Conservation (phyloP, 768 basidiomycete species). For the Termitomyces sp. region DNA sequence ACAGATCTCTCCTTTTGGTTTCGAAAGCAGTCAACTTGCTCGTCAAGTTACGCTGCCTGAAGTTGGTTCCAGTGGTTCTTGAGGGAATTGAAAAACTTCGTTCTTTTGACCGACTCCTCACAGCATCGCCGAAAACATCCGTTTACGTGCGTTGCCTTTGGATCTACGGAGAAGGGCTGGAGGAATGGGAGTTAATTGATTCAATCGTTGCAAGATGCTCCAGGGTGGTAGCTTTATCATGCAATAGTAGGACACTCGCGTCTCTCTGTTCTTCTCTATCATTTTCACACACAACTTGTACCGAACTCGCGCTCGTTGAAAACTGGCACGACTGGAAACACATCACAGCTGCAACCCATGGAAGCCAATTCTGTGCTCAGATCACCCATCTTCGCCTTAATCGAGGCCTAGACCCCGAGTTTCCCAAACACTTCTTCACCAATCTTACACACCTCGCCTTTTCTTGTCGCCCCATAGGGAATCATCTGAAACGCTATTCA, state of each 20-base stretch:
- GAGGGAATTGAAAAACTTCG: constrained; percentile 1
- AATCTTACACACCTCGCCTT: constrained; percentile 14
- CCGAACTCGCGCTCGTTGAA: constrained; percentile 11
- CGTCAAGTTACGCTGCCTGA: constrained; percentile 8
- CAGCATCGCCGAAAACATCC: neutral
- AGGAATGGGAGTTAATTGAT: constrained; percentile 7
- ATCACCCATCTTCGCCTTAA: constrained; percentile 13
- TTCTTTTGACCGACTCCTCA: constrained; percentile 11
- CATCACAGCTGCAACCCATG: constrained; percentile 3
- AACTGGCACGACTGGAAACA: constrained; percentile 8
- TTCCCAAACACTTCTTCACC: constrained; percentile 9
- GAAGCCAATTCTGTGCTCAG: constrained; percentile 3
- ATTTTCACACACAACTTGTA: constrained; percentile 9
- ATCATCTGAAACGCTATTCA: constrained; percentile 8
- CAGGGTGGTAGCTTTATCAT: constrained; percentile 6
- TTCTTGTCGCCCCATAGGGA: constrained; percentile 6
- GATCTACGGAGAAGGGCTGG: constrained; percentile 9
- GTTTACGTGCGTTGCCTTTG: constrained; percentile 12
- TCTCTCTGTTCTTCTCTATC: constrained; percentile 6
- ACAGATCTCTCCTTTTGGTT: constrained; percentile 13
- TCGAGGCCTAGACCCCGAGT: constrained; percentile 10
- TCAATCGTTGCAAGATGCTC: constrained; percentile 8
- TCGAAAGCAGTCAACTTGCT: constrained; percentile 8
- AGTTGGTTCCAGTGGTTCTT: constrained; percentile 12
- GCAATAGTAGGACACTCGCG: constrained; percentile 7